Percentiles rank a stretch among this genome's conserved stretches.
Evolutionary conservation across 768 basidiomycete species (phyloP).

Genomic region (Termitomyces sp.): DNA sequence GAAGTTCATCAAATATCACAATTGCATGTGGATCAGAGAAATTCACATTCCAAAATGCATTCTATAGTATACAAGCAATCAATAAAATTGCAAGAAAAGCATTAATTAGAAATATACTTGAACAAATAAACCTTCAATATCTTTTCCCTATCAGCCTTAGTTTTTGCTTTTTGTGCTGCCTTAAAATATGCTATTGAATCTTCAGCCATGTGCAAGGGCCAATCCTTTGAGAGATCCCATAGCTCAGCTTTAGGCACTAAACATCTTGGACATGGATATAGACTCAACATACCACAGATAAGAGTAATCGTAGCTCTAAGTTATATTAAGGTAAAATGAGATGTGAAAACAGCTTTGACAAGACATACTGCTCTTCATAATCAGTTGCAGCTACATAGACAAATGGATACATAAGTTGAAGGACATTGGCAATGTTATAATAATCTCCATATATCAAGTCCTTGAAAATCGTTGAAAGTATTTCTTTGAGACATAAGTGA

Average conservation of each 20-base stretch:
- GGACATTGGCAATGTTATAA: slow-evolving; percentile 17
- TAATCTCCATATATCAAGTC: slow-evolving; percentile 16
- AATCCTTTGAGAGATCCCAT: slow-evolving; percentile 12
- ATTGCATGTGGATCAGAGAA: slow-evolving; percentile 30
- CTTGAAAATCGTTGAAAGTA: slow-evolving; percentile 22
- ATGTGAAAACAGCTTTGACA: neutral
- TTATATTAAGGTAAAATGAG: neutral
- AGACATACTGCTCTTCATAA: slow-evolving; percentile 19
- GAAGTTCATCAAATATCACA: slow-evolving; percentile 36
- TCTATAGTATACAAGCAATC: slow-evolving; percentile 20
- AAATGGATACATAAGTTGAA: slow-evolving; percentile 4
- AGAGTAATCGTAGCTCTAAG: neutral
- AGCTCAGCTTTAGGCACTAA: slow-evolving; percentile 22
- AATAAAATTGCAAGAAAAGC: too few species aligned
- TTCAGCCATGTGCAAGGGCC: slow-evolving; percentile 10
- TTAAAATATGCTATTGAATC: slow-evolving; percentile 11
- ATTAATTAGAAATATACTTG: slow-evolving; percentile 13
- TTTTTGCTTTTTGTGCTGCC: slow-evolving; percentile 7
- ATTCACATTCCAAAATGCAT: slow-evolving; percentile 35
- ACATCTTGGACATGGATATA: slow-evolving; percentile 31
- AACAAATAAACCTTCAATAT: slow-evolving; percentile 16
- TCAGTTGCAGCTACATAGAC: slow-evolving; percentile 13
- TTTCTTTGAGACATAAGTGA: slow-evolving; percentile 28
- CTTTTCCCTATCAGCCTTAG: slow-evolving; percentile 15
- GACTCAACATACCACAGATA: slow-evolving; percentile 16